A percentile compares a stretch with the other conserved stretches of the same genome.
Evolutionary conservation across 495 filamentous ascomycete genomes (phyloP).

Genomic region (Tuber microsphaerosporum): DNA sequence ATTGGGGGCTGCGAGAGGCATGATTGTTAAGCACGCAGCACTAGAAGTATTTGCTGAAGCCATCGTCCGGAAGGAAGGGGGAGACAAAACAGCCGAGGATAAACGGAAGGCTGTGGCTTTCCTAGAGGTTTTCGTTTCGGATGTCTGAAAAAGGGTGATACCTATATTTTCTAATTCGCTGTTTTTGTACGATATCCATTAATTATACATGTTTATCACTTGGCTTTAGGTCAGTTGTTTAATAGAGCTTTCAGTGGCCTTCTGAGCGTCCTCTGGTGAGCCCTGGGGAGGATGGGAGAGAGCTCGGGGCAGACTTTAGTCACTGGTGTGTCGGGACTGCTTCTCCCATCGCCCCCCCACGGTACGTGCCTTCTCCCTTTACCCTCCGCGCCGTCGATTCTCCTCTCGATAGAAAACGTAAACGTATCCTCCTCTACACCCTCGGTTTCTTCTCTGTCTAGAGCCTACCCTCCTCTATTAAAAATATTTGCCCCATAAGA

Average conservation of each 20-base stretch:
- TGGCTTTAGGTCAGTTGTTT: neutral
- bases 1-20: conserved; percentile 43
- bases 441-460: neutral
- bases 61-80: conserved; percentile 46
- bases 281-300: neutral
- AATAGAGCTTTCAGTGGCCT: neutral
- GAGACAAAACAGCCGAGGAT: conserved; percentile 39
- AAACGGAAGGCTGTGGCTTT: conserved; percentile 48
- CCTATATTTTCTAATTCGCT: neutral
- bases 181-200: neutral
- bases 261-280: neutral
- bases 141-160: conserved; percentile 17
- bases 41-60: conserved; percentile 48
- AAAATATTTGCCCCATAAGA: neutral
- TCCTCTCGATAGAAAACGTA: neutral
- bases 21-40: conserved; percentile 46
- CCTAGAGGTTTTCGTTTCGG: conserved; percentile 45
- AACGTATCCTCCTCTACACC: neutral
- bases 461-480: neutral
- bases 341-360: neutral
- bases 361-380: neutral
- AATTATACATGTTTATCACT: neutral
- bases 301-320: neutral
- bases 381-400: neutral
- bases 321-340: neutral